These are phyloP conservation scores for Mucor velutinosus DNA, from an alignment of 371 early-diverging fungal species.

Conservation along the genomic window DNA sequence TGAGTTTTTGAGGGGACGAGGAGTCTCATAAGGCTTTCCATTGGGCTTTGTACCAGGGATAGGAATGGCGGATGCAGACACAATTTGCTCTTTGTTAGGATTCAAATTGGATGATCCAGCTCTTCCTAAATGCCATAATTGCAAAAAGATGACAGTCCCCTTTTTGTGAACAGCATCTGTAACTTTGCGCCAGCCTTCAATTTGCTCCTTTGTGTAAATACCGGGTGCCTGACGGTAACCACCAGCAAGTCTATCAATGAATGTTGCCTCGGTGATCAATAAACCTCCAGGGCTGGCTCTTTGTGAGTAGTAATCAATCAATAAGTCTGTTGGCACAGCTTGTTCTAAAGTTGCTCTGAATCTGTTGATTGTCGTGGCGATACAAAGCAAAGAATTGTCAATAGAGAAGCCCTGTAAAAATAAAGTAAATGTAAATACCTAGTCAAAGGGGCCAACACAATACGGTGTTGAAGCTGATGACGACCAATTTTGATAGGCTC, in stretches of 20 bases:
- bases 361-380: constrained; percentile 8
- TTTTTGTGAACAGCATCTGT: constrained; percentile 60
- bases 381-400: too few relatives aligned
- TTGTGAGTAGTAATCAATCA: constrained; percentile 60
- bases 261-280: constrained; percentile 59
- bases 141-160: constrained; percentile 57
- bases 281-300: constrained; percentile 60
- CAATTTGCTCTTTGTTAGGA: constrained; percentile 8
- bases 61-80: constrained; percentile 19
- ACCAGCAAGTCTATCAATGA: constrained; percentile 42
- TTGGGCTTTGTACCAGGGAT: constrained; percentile 5
- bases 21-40: constrained; percentile 7
- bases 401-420: too few relatives aligned
- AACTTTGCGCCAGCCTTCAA: constrained; percentile 58
- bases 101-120: constrained; percentile 8
- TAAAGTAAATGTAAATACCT: constrained; percentile 7
- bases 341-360: constrained; percentile 33
- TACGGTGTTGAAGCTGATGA: constrained; percentile 45
- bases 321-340: constrained; percentile 45
- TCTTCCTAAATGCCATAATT: constrained; percentile 58
- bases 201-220: constrained; percentile 44
- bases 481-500: constrained; percentile 37
- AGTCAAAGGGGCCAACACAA: constrained; percentile 59
- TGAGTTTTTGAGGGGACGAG: constrained; percentile 56
- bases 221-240: constrained; percentile 42